These are phyloP conservation scores for Coniochaeta sp. DNA, from an alignment of 2,329 filamentous ascomycete species.

Conservation along the genomic window DNA sequence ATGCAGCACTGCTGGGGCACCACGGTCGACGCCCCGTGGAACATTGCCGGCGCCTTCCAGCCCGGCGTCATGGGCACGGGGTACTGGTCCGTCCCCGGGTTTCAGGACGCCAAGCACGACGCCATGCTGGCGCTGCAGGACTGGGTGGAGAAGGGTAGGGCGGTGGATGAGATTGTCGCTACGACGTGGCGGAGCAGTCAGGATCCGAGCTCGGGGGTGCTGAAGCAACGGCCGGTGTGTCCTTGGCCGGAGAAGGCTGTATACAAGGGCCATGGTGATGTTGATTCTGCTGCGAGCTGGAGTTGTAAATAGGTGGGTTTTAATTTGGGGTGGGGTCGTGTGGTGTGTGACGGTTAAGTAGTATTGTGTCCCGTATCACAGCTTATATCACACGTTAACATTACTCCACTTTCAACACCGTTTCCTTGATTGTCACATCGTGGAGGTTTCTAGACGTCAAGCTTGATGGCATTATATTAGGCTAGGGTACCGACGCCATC, in stretches of 20 bases:
- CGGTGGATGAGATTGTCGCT: conserved; percentile 10
- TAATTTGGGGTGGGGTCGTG: neutral
- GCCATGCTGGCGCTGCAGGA: conserved; percentile 24
- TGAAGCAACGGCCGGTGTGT: conserved; percentile 16
- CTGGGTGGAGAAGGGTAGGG: conserved; percentile 26
- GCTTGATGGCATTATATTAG: no score
- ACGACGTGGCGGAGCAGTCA: conserved; percentile 12
- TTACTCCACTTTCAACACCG: no score
- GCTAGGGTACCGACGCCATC: no score
- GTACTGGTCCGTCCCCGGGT: conserved; percentile 25
- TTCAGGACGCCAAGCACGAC: conserved; percentile 25
- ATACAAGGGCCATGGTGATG: conserved; percentile 6
- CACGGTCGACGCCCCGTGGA: conserved; percentile 24
- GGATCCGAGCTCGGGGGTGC: conserved; percentile 11
- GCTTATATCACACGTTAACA: no score
- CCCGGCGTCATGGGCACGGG: conserved; percentile 14
- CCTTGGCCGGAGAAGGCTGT: conserved; percentile 14
- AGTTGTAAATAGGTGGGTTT: conserved; percentile 1
- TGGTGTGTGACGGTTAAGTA: no score
- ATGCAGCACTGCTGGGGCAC: conserved; percentile 37
- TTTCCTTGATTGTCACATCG: no score
- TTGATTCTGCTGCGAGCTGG: conserved; percentile 7
- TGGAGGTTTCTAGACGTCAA: no score
- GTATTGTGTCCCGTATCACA: no score
- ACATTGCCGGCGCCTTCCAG: conserved; percentile 22